phyloP scores from a whole-genome alignment of 805 yeast genomes.

The Aciculoconidium aculeatum region DNA sequence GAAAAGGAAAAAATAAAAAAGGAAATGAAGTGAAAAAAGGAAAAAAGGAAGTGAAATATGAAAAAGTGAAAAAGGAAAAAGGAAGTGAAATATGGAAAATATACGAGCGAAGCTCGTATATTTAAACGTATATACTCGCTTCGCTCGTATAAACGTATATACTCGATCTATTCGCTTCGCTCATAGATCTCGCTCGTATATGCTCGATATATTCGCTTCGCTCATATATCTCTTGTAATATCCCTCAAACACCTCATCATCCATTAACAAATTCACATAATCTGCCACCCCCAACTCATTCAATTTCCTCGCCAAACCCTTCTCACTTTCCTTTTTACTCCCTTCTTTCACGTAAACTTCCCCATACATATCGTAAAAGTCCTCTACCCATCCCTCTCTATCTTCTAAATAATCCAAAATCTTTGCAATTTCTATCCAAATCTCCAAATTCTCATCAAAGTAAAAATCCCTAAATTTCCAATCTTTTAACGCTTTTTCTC shows the following conservation, averaged over 20 bases:
- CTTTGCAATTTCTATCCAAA: slow-evolving; percentile 25
- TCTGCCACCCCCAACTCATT: slow-evolving; percentile 7
- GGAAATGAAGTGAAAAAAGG: too few relatives aligned
- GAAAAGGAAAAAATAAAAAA: too few relatives aligned
- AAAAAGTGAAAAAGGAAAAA: too few relatives aligned
- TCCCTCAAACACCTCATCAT: slow-evolving; percentile 16
- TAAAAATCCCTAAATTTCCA: slow-evolving; percentile 18
- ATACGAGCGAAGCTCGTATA: too few relatives aligned
- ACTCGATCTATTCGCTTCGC: too few relatives aligned
- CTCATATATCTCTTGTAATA: too few relatives aligned
- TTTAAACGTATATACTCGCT: too few relatives aligned
- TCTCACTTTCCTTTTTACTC: slow-evolving; percentile 11
- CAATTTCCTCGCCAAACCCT: slow-evolving; percentile 3
- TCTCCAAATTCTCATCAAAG: slow-evolving; percentile 26
- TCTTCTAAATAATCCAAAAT: slow-evolving; percentile 21
- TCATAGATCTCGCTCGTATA: neutral
- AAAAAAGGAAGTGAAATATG: too few relatives aligned
- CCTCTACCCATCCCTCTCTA: slow-evolving; percentile 19
- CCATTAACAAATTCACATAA: slow-evolving; percentile 9
- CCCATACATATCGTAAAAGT: too few relatives aligned
- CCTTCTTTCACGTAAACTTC: slow-evolving; percentile 1
- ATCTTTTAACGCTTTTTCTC: slow-evolving; percentile 14
- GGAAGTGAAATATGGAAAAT: too few relatives aligned
- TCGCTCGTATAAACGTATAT: too few relatives aligned
- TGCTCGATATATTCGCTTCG: too few relatives aligned